Percentiles rank a stretch among this genome's conserved stretches.
phyloP scores from a whole-genome alignment of 768 basidiomycete species.

The Ramaria rubella region DNA sequence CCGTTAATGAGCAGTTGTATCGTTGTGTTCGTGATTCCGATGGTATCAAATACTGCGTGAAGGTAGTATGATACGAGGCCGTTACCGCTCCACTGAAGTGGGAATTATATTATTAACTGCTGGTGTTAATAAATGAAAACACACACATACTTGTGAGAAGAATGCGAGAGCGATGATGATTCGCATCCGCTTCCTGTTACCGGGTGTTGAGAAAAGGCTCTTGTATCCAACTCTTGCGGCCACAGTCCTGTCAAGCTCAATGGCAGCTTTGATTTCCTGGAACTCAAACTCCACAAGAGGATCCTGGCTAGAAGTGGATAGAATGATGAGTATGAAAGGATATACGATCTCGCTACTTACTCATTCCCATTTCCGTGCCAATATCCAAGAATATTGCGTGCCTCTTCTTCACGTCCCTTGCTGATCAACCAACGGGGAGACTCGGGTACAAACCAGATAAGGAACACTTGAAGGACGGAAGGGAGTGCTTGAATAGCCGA shows the following conservation, averaged over 20 bases:
- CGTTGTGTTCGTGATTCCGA: constrained; percentile 13
- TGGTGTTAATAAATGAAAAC: neutral
- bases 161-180: constrained; percentile 74
- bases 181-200: constrained; percentile 70
- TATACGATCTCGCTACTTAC: neutral
- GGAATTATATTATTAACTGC: neutral
- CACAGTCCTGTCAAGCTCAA: constrained; percentile 40
- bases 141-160: constrained; percentile 52
- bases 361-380: constrained; percentile 50
- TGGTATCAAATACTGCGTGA: constrained; percentile 20
- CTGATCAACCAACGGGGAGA: constrained; percentile 61
- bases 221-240: constrained; percentile 60
- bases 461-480: constrained; percentile 43
- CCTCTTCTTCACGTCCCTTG: constrained; percentile 44
- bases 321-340: neutral
- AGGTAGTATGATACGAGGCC: constrained; percentile 33
- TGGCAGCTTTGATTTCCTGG: constrained; percentile 57
- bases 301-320: constrained; percentile 29
- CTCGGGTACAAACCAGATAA: constrained; percentile 56
- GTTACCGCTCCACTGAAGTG: constrained; percentile 37
- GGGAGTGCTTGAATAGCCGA: constrained; percentile 52
- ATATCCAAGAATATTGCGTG: constrained; percentile 42
- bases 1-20: constrained; percentile 13
- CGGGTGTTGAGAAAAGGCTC: constrained; percentile 55
- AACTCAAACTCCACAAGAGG: constrained; percentile 56